Evolutionary conservation across 345 rosid species (phyloP).

Genomic region (Moricandia moricandioides): DNA sequence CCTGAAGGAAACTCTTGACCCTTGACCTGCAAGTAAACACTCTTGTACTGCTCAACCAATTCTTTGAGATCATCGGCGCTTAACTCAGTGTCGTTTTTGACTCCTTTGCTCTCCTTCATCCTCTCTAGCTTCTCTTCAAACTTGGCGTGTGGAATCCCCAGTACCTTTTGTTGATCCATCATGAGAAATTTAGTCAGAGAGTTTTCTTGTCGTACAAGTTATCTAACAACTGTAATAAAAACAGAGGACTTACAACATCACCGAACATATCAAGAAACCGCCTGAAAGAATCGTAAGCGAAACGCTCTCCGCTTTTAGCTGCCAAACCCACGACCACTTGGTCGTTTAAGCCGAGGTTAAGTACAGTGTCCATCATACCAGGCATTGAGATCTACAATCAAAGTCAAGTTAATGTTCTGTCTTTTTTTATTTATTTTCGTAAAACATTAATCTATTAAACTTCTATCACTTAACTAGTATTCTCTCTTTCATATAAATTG

Average conservation of each 20-base stretch:
- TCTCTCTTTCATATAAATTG: no score
- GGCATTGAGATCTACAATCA: constrained; percentile 81
- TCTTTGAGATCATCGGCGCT: constrained; percentile 76
- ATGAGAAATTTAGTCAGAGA: neutral
- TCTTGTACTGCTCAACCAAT: constrained; percentile 80
- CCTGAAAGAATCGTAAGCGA: constrained; percentile 84
- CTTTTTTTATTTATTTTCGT: neutral
- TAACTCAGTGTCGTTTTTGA: constrained; percentile 65
- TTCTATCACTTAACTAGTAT: no score
- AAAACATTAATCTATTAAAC: neutral
- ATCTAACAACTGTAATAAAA: neutral
- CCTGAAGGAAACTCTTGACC: constrained; percentile 87
- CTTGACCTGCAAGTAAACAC: constrained; percentile 57
- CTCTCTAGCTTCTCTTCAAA: constrained; percentile 73
- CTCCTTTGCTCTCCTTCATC: constrained; percentile 66
- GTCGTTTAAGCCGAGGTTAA: constrained; percentile 89
- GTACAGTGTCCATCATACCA: constrained; percentile 99
- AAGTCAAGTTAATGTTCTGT: neutral
- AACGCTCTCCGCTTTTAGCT: constrained; percentile 82
- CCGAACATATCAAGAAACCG: constrained; percentile 98
- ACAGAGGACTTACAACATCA: constrained; percentile 65
- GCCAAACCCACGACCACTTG: constrained; percentile 72
- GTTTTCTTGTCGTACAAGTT: neutral
- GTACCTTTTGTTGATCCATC: constrained; percentile 47
- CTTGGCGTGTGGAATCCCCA: constrained; percentile 81